phyloP scores from a whole-genome alignment of 164 flowering plant genomes.

The Hamamelis virginiana region DNA sequence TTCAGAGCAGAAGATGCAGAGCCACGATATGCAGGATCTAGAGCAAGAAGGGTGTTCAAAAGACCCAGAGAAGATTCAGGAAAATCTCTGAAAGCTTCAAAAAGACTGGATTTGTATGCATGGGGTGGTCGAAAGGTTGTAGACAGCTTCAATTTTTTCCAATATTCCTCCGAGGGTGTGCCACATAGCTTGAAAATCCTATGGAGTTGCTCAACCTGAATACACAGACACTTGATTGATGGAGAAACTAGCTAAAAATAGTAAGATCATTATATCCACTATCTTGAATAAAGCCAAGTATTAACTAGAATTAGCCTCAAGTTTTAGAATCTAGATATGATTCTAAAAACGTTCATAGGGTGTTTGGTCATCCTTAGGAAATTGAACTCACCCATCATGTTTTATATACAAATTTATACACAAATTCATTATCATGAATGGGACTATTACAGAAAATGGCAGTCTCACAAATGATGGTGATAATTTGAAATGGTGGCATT shows the following conservation, averaged over 20 bases:
- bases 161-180: conserved; percentile 70
- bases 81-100: conserved; percentile 43
- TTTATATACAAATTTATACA: too few species aligned
- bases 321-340: not conserved
- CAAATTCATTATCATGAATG: too few species aligned
- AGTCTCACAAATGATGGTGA: too few species aligned
- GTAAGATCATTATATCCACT: conserved; percentile 5
- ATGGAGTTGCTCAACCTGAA: conserved; percentile 74
- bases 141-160: conserved; percentile 51
- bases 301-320: not conserved
- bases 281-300: not conserved
- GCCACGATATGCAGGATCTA: conserved; percentile 64
- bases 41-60: conserved; percentile 51
- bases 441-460: too few species aligned
- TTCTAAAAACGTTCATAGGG: not conserved
- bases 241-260: not conserved
- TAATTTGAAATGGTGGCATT: too few species aligned
- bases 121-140: conserved; percentile 59
- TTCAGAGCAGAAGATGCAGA: conserved; percentile 53
- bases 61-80: conserved; percentile 56
- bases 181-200: conserved; percentile 76
- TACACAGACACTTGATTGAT: not conserved
- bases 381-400: too few species aligned
- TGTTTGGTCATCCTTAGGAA: too few species aligned
- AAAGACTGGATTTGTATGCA: conserved; percentile 43